Conservation (phyloP, 345 rosid genomes). For the Eucalyptus polyanthemos region DNA sequence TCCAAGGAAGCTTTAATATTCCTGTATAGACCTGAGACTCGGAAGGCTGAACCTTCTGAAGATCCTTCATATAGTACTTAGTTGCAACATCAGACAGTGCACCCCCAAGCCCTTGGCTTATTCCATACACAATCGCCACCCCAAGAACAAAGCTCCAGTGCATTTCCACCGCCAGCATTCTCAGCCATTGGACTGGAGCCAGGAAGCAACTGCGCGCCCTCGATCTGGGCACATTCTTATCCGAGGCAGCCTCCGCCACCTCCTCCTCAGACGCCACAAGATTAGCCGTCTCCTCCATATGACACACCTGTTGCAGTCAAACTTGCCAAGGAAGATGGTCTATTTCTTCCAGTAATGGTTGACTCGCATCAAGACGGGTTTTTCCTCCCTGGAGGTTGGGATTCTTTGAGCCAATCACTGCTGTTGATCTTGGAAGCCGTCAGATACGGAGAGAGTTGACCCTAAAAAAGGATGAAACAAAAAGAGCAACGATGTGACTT, state of each 20-base stretch:
- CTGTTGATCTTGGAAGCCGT: not conserved
- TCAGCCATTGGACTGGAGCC: constrained; percentile 32
- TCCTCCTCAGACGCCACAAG: not conserved
- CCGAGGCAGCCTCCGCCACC: not conserved
- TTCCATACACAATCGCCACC: constrained; percentile 47
- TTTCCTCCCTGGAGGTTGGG: not conserved
- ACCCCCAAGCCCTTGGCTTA: constrained; percentile 51
- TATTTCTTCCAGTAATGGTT: not conserved
- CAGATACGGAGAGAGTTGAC: not conserved
- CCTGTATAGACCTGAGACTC: constrained; percentile 42
- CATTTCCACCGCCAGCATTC: constrained; percentile 32
- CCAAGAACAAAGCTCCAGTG: constrained; percentile 67
- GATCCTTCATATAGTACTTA: constrained; percentile 62
- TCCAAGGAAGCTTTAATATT: constrained; percentile 47
- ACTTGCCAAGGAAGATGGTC: not conserved
- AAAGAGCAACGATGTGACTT: not conserved
- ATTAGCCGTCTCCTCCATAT: not conserved
- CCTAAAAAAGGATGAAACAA: not conserved
- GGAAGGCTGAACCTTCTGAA: constrained; percentile 55
- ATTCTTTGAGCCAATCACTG: not conserved
- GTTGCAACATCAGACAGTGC: constrained; percentile 41
- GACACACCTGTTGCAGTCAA: not conserved
- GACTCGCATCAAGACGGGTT: not conserved
- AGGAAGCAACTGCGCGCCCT: not conserved
- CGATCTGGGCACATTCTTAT: not conserved